Conservation (phyloP, 257 asterid species). For the Verbena officinalis region DNA sequence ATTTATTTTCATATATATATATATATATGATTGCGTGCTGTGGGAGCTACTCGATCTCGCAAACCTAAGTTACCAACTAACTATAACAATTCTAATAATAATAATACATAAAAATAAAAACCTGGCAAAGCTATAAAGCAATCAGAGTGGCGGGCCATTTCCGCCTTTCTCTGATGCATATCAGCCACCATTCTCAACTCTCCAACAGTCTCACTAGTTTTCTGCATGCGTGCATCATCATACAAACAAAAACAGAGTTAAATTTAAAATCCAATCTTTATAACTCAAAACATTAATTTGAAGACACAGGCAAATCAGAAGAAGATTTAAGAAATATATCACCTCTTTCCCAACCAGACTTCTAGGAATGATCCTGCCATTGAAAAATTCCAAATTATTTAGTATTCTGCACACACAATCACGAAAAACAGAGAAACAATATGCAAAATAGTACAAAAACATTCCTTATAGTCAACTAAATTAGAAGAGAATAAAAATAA, state of each 20-base stretch:
- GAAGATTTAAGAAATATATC: neutral
- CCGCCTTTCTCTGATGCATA: constrained; percentile 87
- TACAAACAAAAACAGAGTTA: neutral
- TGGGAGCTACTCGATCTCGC: constrained; percentile 43
- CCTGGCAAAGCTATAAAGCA: constrained; percentile 86
- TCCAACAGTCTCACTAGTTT: constrained; percentile 68
- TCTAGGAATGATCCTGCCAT: constrained; percentile 52
- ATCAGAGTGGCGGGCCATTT: constrained; percentile 72
- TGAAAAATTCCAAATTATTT: neutral
- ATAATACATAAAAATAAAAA: neutral
- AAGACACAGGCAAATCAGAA: neutral
- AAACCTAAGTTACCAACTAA: constrained; percentile 43
- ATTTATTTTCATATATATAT: no score
- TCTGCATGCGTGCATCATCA: constrained; percentile 46
- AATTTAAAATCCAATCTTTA: constrained; percentile 38
- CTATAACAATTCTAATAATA: no score
- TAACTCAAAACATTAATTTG: neutral
- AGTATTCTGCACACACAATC: neutral
- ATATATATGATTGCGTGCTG: neutral
- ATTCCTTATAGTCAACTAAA: neutral
- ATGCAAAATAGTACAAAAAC: neutral
- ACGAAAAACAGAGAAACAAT: no score
- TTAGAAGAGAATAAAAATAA: neutral
- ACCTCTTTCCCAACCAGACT: constrained; percentile 58
- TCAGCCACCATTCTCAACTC: constrained; percentile 57